Conservation (phyloP, 495 filamentous ascomycete species). For the Lophium mytilinum region DNA sequence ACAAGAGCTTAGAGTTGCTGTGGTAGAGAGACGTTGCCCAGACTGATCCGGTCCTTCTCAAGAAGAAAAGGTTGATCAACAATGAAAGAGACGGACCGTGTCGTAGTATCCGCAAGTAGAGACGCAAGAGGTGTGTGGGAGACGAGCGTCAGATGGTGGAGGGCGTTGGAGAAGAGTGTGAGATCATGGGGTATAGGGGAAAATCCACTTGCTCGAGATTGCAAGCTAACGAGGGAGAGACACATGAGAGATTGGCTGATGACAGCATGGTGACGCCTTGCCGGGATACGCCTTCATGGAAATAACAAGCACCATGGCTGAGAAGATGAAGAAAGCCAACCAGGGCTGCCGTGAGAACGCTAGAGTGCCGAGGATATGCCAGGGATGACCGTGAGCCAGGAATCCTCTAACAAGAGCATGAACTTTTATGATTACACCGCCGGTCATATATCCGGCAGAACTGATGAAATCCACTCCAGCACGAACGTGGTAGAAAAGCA, state of each 20-base stretch:
- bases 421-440: conserved; percentile 23
- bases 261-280: not conserved
- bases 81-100: conserved; percentile 20
- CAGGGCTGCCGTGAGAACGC: not conserved
- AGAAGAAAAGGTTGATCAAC: conserved; percentile 20
- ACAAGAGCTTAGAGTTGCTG: not conserved
- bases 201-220: not conserved
- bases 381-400: conserved; percentile 5
- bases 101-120: conserved; percentile 12
- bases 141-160: not conserved
- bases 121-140: conserved; percentile 5
- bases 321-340: conserved; percentile 6
- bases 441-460: conserved; percentile 11
- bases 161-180: not conserved
- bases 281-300: not conserved
- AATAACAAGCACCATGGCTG: not conserved
- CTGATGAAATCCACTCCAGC: not conserved
- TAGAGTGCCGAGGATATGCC: not conserved
- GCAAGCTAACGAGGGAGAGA: not conserved
- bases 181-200: not conserved
- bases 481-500: not conserved
- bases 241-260: not conserved
- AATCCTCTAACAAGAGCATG: conserved; percentile 20
- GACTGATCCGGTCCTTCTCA: conserved; percentile 20
- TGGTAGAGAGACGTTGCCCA: not conserved